Conservation (phyloP, 805 yeast species). For the Starmerella vaccinii region DNA sequence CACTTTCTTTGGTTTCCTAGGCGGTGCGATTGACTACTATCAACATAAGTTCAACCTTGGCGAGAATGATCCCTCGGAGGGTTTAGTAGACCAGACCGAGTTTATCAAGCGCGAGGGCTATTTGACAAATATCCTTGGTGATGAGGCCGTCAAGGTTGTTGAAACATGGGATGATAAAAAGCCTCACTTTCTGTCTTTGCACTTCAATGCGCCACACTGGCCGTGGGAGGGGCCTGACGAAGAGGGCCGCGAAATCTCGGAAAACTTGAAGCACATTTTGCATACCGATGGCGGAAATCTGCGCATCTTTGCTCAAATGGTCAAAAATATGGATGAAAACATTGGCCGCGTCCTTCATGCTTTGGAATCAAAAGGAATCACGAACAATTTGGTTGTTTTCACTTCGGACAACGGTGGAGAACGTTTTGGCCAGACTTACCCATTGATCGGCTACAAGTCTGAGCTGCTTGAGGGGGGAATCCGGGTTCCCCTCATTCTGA, state of each 20-base stretch:
- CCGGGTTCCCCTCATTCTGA: conserved; percentile 44
- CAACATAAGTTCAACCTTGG: conserved; percentile 17
- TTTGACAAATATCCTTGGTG: conserved; percentile 24
- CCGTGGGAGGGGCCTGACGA: conserved; percentile 48
- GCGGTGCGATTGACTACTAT: conserved; percentile 24
- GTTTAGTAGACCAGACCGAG: conserved; percentile 22
- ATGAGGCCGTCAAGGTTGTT: conserved; percentile 32
- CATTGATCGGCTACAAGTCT: conserved; percentile 41
- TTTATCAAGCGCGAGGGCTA: conserved; percentile 24
- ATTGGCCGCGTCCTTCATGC: conserved; percentile 41
- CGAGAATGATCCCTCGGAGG: conserved; percentile 13
- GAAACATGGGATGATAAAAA: conserved; percentile 19
- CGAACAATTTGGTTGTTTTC: conserved; percentile 48
- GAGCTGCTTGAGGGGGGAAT: conserved; percentile 55
- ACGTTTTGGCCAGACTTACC: conserved; percentile 49
- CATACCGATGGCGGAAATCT: conserved; percentile 42
- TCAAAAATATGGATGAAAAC: conserved; percentile 43
- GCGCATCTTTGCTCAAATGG: conserved; percentile 53
- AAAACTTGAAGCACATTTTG: conserved; percentile 40
- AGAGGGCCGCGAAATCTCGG: conserved; percentile 33
- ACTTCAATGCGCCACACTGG: conserved; percentile 61
- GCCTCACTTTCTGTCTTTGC: conserved; percentile 46
- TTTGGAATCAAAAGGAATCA: conserved; percentile 37
- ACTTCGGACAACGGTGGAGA: conserved; percentile 61
- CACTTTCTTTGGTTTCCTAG: conserved; percentile 23